Evolutionary conservation across 768 basidiomycete genomes (phyloP).

Genomic region (Psilocybe sp.): DNA sequence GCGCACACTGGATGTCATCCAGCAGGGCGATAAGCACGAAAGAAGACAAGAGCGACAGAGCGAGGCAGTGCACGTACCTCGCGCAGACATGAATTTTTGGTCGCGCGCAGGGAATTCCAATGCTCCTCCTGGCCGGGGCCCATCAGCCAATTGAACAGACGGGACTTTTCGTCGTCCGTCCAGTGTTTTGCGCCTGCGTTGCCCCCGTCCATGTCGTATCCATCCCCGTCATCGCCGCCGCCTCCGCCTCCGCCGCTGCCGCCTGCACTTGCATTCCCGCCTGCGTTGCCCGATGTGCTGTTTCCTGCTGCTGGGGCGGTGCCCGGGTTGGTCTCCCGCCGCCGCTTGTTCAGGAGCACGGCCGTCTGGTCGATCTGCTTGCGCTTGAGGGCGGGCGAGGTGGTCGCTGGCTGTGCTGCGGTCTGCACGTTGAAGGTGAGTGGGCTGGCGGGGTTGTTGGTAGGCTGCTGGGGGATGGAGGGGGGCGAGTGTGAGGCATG

Average conservation of each 20-base stretch:
- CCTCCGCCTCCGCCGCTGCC: slow-evolving; percentile 7
- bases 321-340: slow-evolving; percentile 35
- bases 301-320: slow-evolving; percentile 5
- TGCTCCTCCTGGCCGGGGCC: slow-evolving; percentile 68
- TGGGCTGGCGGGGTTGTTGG: slow-evolving; percentile 29
- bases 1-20: slow-evolving; percentile 50
- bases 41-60: background rate
- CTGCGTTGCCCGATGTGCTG: too few relatives aligned
- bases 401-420: slow-evolving; percentile 15
- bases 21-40: slow-evolving; percentile 6
- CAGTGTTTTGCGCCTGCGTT: slow-evolving; percentile 76
- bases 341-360: slow-evolving; percentile 43
- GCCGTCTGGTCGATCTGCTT: slow-evolving; percentile 44
- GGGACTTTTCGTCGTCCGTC: slow-evolving; percentile 82
- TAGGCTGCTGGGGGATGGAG: slow-evolving; percentile 33
- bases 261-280: slow-evolving; percentile 40
- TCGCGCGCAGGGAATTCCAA: slow-evolving; percentile 74
- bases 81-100: slow-evolving; percentile 80
- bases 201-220: slow-evolving; percentile 44
- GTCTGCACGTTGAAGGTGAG: slow-evolving; percentile 34
- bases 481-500: slow-evolving; percentile 37
- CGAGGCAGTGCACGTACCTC: slow-evolving; percentile 44
- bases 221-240: slow-evolving; percentile 27
- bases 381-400: slow-evolving; percentile 45
- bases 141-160: slow-evolving; percentile 79